Evolutionary conservation across 148 eudicot species (phyloP).

Genomic region (Persicaria maculosa): DNA sequence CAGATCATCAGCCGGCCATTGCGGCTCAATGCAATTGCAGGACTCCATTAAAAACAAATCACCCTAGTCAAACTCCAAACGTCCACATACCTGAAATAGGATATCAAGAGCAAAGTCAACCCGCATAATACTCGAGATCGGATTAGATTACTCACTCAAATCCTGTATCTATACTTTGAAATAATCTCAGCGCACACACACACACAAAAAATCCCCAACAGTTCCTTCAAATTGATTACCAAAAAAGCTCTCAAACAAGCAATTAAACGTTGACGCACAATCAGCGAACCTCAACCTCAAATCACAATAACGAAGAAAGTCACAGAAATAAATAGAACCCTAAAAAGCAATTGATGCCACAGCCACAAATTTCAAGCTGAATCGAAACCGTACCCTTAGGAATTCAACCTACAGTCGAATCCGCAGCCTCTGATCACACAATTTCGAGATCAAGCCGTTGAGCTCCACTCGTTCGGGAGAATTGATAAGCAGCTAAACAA

Average conservation of each 20-base stretch:
- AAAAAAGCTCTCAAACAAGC: no score
- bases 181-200: no score
- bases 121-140: background rate
- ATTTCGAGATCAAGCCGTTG: background rate
- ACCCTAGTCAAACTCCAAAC: constrained; percentile 13
- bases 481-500: background rate
- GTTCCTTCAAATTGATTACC: no score
- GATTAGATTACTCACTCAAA: background rate
- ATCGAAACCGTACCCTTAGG: background rate
- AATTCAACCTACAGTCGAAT: background rate
- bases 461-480: background rate
- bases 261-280: no score
- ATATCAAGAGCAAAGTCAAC: constrained; percentile 8
- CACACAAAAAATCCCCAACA: no score
- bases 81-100: constrained; percentile 32
- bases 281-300: no score
- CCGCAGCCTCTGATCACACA: background rate
- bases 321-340: no score
- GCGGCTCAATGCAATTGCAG: constrained; percentile 91
- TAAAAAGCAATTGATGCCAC: background rate
- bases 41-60: constrained; percentile 45
- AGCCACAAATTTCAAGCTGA: background rate
- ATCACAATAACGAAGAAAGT: no score
- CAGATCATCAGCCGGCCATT: constrained; percentile 76
- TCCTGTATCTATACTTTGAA: no score